Percentiles rank a stretch among this genome's conserved stretches.
Conservation (phyloP, 179 eudicot genomes). For the Silene noctiflora region DNA sequence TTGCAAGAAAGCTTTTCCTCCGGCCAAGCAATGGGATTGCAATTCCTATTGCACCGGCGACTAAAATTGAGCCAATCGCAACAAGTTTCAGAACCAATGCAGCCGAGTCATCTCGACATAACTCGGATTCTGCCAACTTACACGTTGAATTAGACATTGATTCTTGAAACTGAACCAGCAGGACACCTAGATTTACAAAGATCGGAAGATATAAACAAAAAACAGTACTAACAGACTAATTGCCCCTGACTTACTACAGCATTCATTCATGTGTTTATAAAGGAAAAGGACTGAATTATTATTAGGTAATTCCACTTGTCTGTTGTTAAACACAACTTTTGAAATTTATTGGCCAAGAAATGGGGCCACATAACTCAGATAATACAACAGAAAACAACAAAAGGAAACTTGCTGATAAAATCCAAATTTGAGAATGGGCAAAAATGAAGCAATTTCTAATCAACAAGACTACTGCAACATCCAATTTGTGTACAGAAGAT, state of each 20-base stretch:
- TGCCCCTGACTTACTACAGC: neutral
- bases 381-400: neutral
- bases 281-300: neutral
- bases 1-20: slow-evolving; percentile 31
- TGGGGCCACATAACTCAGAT: slow-evolving; percentile 18
- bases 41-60: slow-evolving; percentile 43
- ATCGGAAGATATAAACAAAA: neutral
- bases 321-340: neutral
- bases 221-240: neutral
- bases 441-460: neutral
- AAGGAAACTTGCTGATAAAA: neutral
- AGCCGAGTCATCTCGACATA: slow-evolving; percentile 39
- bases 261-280: neutral
- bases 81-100: slow-evolving; percentile 35
- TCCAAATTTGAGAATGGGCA: neutral
- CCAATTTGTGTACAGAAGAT: slow-evolving; percentile 11
- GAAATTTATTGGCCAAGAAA: slow-evolving; percentile 7
- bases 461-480: neutral
- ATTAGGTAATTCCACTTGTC: slow-evolving; percentile 12
- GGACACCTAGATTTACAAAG: slow-evolving; percentile 23
- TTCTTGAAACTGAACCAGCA: slow-evolving; percentile 24
- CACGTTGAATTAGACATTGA: slow-evolving; percentile 35
- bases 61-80: slow-evolving; percentile 41
- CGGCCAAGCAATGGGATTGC: slow-evolving; percentile 42
- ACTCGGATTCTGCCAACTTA: slow-evolving; percentile 12